Percentiles rank a stretch among this genome's conserved stretches.
phyloP scores from a whole-genome alignment of 257 asterid genomes.

The Cinchona pubescens region DNA sequence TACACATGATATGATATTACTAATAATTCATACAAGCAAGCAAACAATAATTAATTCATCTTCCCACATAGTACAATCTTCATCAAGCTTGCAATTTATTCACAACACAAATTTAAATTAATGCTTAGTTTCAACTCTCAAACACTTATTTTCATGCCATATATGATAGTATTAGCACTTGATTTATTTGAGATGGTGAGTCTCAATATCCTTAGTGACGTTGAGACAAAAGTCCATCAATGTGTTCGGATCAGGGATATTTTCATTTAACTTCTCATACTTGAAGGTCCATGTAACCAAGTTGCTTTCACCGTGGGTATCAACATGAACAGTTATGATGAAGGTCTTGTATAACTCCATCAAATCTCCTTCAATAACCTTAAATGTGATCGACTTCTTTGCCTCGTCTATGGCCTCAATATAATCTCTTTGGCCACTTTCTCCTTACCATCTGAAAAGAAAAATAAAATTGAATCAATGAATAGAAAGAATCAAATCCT shows the following conservation, averaged over 20 bases:
- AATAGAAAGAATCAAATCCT: too few relatives aligned
- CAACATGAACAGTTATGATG: neutral
- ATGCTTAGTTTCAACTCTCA: neutral
- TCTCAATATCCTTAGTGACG: conserved; percentile 15
- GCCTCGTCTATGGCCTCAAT: conserved; percentile 29
- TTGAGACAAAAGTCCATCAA: conserved; percentile 1
- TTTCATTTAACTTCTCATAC: conserved; percentile 27
- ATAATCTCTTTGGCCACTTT: conserved; percentile 15
- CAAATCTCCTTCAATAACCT: conserved; percentile 25
- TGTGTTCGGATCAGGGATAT: conserved; percentile 14
- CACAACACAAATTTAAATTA: too few relatives aligned
- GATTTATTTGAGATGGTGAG: conserved; percentile 9
- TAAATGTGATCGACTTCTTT: conserved; percentile 29
- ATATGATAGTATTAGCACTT: too few relatives aligned
- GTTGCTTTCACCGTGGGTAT: conserved; percentile 13
- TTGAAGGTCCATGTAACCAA: conserved; percentile 24
- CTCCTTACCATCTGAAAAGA: conserved; percentile 23
- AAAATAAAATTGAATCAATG: neutral
- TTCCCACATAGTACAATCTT: neutral
- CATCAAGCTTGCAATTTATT: neutral
- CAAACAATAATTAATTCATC: neutral
- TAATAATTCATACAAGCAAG: too few relatives aligned
- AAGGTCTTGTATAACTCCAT: conserved; percentile 17
- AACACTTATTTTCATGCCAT: neutral
- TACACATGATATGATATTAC: too few relatives aligned